A percentile compares a stretch with the other conserved stretches of the same genome.
Evolutionary conservation across 2,329 filamentous ascomycete species (phyloP).

Genomic region (Didymella keratinophila): DNA sequence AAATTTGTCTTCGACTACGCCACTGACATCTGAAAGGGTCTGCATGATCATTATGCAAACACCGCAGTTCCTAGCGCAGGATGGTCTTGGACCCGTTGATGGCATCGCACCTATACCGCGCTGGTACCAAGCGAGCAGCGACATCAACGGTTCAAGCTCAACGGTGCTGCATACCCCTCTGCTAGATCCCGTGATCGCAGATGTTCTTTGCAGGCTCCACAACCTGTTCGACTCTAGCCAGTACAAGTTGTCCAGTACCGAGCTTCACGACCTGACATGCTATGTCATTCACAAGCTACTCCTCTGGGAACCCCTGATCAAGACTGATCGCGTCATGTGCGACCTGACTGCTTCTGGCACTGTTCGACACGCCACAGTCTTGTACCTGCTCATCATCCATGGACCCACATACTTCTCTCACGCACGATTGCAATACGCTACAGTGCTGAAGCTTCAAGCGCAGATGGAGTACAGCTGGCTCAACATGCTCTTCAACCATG

Average conservation of each 20-base stretch:
- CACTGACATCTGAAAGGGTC: slow-evolving; percentile 55
- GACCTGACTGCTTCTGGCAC: slow-evolving; percentile 26
- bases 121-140: slow-evolving; percentile 54
- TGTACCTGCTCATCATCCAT: slow-evolving; percentile 64
- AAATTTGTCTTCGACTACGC: not conserved
- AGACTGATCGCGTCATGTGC: slow-evolving; percentile 19
- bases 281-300: slow-evolving; percentile 63
- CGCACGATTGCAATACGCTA: slow-evolving; percentile 32
- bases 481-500: slow-evolving; percentile 7
- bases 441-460: slow-evolving; percentile 21
- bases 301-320: slow-evolving; percentile 22
- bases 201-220: slow-evolving; percentile 56
- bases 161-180: slow-evolving; percentile 31
- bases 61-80: slow-evolving; percentile 63
- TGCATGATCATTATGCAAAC: slow-evolving; percentile 62
- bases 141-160: slow-evolving; percentile 7
- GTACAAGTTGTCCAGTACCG: slow-evolving; percentile 49
- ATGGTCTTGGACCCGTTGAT: slow-evolving; percentile 58
- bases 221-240: slow-evolving; percentile 51
- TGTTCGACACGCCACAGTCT: slow-evolving; percentile 57
- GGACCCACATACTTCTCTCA: slow-evolving; percentile 66
- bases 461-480: slow-evolving; percentile 19
- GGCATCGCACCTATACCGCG: slow-evolving; percentile 60
- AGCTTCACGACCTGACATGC: slow-evolving; percentile 64
- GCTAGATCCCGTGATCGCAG: slow-evolving; percentile 47